phyloP scores from a whole-genome alignment of 768 basidiomycete species.

The Termitomyces sp. region DNA sequence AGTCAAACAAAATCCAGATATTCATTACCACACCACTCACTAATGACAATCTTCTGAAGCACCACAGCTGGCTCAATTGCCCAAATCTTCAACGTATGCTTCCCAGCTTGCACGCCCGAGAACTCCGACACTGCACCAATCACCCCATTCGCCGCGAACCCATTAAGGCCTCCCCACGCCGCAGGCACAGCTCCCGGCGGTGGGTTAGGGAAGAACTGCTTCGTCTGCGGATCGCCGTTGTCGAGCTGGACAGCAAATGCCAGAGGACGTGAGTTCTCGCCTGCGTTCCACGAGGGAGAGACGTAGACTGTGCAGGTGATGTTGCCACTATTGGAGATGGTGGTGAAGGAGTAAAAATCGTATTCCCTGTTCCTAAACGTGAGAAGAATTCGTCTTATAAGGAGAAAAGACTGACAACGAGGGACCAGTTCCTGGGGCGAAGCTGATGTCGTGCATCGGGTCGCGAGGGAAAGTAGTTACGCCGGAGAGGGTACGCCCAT shows the following conservation, averaged over 20 bases:
- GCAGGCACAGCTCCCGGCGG: constrained; percentile 43
- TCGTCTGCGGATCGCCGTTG: constrained; percentile 34
- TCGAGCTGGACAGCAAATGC: constrained; percentile 52
- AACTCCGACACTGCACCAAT: constrained; percentile 39
- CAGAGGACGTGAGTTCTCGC: constrained; percentile 46
- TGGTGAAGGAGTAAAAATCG: constrained; percentile 62
- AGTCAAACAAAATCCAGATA: neutral
- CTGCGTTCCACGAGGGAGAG: constrained; percentile 52
- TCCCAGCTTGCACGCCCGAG: constrained; percentile 41
- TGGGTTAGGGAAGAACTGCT: constrained; percentile 44
- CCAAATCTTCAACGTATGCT: constrained; percentile 56
- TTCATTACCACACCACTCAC: constrained; percentile 26
- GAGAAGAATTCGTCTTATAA: neutral
- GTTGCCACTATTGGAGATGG: constrained; percentile 36
- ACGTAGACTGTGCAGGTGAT: constrained; percentile 45
- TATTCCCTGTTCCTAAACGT: constrained; percentile 43
- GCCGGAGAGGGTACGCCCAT: constrained; percentile 58
- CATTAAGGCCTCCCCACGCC: constrained; percentile 45
- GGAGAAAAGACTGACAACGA: constrained; percentile 38
- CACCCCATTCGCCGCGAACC: constrained; percentile 53
- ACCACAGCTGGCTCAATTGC: constrained; percentile 60
- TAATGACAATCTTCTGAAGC: constrained; percentile 59
- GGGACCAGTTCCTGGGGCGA: constrained; percentile 61
- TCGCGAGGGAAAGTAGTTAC: constrained; percentile 57
- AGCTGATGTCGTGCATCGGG: constrained; percentile 48